These are phyloP conservation scores for Dipteronia sinensis DNA, from an alignment of 345 rosid genomes.

Conservation along the genomic window DNA sequence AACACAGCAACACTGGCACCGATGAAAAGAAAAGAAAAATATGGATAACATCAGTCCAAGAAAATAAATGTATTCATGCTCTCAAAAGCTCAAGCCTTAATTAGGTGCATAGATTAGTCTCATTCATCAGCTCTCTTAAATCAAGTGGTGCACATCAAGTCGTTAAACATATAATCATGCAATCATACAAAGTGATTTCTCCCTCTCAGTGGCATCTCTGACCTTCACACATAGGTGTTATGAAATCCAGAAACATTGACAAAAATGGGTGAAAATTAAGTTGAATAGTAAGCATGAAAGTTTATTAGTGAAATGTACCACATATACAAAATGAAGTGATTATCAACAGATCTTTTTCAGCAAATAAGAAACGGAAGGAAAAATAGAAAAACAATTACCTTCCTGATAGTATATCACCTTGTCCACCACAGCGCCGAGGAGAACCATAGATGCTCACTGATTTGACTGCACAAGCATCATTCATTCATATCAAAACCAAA, in stretches of 20 bases:
- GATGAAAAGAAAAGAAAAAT: neutral
- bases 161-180: neutral
- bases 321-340: neutral
- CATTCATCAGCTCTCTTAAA: neutral
- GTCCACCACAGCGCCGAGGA: constrained; percentile 95
- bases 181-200: neutral
- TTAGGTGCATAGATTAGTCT: neutral
- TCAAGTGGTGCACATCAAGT: neutral
- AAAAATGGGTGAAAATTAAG: neutral
- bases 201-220: neutral
- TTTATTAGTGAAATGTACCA: neutral
- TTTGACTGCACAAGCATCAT: constrained; percentile 53
- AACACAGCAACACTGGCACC: constrained; percentile 79
- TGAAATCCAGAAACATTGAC: neutral
- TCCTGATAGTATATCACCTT: constrained; percentile 97
- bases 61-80: neutral
- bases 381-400: constrained; percentile 46
- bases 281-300: neutral
- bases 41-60: neutral
- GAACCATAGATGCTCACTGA: constrained; percentile 81
- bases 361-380: neutral
- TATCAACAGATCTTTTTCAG: neutral
- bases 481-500: constrained; percentile 12
- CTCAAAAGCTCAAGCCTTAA: neutral
- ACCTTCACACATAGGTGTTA: neutral